Base-by-base conservation (phyloP, 2,329 filamentous ascomycete species). In the Claviceps monticola region DNA sequence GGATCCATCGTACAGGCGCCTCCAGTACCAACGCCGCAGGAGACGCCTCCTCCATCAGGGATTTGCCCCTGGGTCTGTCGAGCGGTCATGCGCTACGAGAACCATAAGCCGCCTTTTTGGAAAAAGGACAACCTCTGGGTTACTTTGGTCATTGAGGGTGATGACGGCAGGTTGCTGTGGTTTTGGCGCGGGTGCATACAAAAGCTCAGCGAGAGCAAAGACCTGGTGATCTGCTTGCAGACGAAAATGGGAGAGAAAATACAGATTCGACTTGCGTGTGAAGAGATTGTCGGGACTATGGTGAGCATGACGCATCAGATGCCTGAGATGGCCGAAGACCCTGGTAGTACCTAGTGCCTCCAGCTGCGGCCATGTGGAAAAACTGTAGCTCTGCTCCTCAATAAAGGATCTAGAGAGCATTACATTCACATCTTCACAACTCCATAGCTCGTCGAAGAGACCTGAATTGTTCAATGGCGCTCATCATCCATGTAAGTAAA, bases 231-330 rank as follows among this genome's bases (percentile, higher is more conserved):
- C 68, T 19, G 60, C 0, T 76, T 82, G 1, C 68, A 76, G 0
- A 62, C 88, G 19, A 74, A 65, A 1, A 69, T 69, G 4, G 63
- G 71, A 0, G 74, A 78, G 17, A 78, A 84, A 52, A 68, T 74
- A 3, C 76, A 93, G 37, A 74, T 74, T 23, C 87, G 82, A 54
- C 80, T 90, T 48, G 86, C 87, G 64, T 97, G 90, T 57, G 91
- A 96, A 67, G 83, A 88, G 44, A 84, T 97, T 59, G 87, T 82
- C 3, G 80, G 80, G 1, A 82, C 80, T 0, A 63, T 70, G 36
- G 62, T 75, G 41, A 58, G 62, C 17, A 48, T 50, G 9, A 50
- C 19, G 2, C 48, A 51, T 47, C 44, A 53, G 23, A 50, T 54
- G 41, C 34, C 53, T 54, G 48, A 54, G 26, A 45, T 11, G 9